Evolutionary conservation across 257 asterid genomes (phyloP).

Genomic region (Solanum lycopersicoides): DNA sequence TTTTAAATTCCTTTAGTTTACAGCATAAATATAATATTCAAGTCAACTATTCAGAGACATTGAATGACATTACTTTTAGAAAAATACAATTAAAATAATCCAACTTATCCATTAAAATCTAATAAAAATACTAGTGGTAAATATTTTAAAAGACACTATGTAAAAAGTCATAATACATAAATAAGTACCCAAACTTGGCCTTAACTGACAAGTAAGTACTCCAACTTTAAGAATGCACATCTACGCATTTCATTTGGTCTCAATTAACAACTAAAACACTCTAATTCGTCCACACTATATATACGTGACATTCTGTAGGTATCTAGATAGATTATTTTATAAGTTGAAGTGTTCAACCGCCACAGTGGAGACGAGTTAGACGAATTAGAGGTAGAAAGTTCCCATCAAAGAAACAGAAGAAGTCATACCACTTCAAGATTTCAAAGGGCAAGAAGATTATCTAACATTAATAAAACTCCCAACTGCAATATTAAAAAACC

Average conservation of each 20-base stretch:
- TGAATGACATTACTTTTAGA: background rate
- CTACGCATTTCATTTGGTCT: background rate
- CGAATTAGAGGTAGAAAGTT: background rate
- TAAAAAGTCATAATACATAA: background rate
- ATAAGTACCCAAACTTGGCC: accelerated
- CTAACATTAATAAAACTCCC: background rate
- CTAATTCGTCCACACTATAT: accelerated
- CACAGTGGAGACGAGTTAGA: background rate
- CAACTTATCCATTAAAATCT: background rate
- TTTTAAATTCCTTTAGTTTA: background rate
- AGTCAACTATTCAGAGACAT: background rate
- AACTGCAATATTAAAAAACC: background rate
- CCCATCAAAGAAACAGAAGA: background rate
- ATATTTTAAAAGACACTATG: background rate
- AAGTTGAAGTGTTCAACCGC: background rate
- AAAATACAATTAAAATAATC: background rate
- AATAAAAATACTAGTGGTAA: background rate
- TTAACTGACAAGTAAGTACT: background rate
- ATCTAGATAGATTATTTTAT: background rate
- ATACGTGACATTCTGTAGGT: background rate
- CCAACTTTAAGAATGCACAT: background rate
- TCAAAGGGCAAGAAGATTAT: background rate
- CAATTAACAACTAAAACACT: background rate
- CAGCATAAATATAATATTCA: background rate
- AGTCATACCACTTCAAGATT: background rate